phyloP scores from a whole-genome alignment of 768 basidiomycete species.

The Sutorius australiensis region DNA sequence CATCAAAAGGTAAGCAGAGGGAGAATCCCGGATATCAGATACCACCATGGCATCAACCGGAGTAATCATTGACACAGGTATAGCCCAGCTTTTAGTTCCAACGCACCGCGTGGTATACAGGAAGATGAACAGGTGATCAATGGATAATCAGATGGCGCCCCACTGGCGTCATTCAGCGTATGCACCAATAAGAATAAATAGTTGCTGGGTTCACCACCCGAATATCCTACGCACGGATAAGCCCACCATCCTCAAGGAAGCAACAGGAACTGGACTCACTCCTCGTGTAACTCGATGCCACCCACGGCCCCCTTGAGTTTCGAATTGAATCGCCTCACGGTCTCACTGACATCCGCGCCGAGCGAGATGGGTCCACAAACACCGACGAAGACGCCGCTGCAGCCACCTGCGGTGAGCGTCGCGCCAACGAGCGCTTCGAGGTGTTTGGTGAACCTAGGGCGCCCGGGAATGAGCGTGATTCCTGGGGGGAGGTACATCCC shows the following conservation, averaged over 20 bases:
- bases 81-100: not conserved
- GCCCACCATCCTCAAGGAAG: not conserved
- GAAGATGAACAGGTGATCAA: not conserved
- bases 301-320: conserved; percentile 30
- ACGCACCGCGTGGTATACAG: not conserved
- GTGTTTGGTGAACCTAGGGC: conserved; percentile 47
- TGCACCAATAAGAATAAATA: not conserved
- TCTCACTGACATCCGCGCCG: conserved; percentile 28
- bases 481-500: conserved; percentile 35
- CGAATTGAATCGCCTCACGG: conserved; percentile 32
- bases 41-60: not conserved
- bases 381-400: conserved; percentile 39
- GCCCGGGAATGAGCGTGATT: conserved; percentile 46
- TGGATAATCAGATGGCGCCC: no score
- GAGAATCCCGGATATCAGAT: not conserved
- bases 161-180: no score
- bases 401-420: conserved; percentile 35
- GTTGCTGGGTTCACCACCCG: conserved; percentile 6
- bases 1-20: not conserved
- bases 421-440: conserved; percentile 43
- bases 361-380: conserved; percentile 40
- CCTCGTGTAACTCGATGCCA: conserved; percentile 39
- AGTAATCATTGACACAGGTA: no score
- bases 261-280: conserved; percentile 27
- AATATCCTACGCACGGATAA: conserved; percentile 6